Evolutionary conservation across 2,329 filamentous ascomycete genomes (phyloP).

Genomic region (Phialophora chinensis): DNA sequence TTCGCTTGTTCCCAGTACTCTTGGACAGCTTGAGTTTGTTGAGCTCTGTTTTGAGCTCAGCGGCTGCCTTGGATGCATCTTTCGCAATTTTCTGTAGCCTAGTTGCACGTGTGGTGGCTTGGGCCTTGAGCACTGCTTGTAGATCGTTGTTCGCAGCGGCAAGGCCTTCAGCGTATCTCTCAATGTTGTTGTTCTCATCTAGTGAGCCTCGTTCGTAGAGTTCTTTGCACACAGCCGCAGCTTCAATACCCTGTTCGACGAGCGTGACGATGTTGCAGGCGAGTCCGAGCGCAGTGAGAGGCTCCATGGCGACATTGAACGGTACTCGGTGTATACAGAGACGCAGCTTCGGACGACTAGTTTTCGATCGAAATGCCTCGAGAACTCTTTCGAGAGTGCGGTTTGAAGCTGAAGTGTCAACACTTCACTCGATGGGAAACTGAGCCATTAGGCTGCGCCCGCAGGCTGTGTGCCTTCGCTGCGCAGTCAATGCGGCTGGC

Average conservation of each 20-base stretch:
- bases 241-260: slow-evolving; percentile 26
- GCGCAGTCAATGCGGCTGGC: background rate
- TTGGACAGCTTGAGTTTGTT: slow-evolving; percentile 24
- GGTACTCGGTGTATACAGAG: background rate
- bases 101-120: slow-evolving; percentile 5
- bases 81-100: slow-evolving; percentile 10
- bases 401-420: background rate
- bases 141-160: slow-evolving; percentile 22
- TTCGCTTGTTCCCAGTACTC: slow-evolving; percentile 6
- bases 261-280: slow-evolving; percentile 30
- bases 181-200: slow-evolving; percentile 23
- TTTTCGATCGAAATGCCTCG: background rate
- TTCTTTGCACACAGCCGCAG: slow-evolving; percentile 22
- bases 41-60: slow-evolving; percentile 20
- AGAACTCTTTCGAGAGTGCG: background rate
- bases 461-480: background rate
- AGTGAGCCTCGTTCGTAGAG: slow-evolving; percentile 24
- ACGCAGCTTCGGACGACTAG: background rate
- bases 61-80: slow-evolving; percentile 5
- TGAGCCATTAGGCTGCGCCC: background rate
- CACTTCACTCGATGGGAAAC: background rate
- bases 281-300: slow-evolving; percentile 19
- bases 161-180: slow-evolving; percentile 20
- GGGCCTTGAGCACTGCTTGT: slow-evolving; percentile 5
- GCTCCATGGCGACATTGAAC: slow-evolving; percentile 16